These are phyloP conservation scores for Neurospora sp. DNA, from an alignment of 495 filamentous ascomycete genomes.

Conservation along the genomic window DNA sequence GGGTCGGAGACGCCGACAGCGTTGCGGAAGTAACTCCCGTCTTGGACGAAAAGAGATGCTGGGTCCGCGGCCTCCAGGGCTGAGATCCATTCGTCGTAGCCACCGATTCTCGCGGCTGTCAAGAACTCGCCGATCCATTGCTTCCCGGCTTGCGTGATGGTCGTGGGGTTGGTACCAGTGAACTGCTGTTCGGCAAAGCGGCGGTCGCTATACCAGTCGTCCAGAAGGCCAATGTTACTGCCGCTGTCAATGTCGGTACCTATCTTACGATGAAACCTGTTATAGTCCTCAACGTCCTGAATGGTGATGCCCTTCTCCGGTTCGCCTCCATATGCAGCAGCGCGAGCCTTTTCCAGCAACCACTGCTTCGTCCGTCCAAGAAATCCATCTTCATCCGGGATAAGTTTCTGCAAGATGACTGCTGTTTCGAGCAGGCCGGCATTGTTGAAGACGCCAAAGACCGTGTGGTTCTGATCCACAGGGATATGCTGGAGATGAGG, in stretches of 20 bases:
- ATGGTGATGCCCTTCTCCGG: slow-evolving; percentile 27
- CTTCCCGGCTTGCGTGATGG: slow-evolving; percentile 26
- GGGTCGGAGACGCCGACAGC: slow-evolving; percentile 19
- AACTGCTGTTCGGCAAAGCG: slow-evolving; percentile 41
- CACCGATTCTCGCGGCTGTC: slow-evolving; percentile 20
- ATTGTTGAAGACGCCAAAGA: slow-evolving; percentile 22
- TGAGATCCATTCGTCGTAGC: slow-evolving; percentile 17
- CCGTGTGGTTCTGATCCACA: slow-evolving; percentile 13
- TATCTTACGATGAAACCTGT: slow-evolving; percentile 23
- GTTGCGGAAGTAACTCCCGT: slow-evolving; percentile 38
- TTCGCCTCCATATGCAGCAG: slow-evolving; percentile 18
- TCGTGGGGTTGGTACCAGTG: slow-evolving; percentile 40
- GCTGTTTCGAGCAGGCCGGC: slow-evolving; percentile 23
- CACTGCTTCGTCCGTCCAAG: slow-evolving; percentile 20
- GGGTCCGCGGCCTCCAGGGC: slow-evolving; percentile 17
- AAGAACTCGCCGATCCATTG: slow-evolving; percentile 26
- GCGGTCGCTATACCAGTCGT: slow-evolving; percentile 41
- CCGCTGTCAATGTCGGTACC: slow-evolving; percentile 29
- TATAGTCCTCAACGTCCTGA: slow-evolving; percentile 30
- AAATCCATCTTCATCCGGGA: slow-evolving; percentile 22
- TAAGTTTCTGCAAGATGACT: slow-evolving; percentile 25
- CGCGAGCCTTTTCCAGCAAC: slow-evolving; percentile 16
- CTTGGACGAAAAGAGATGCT: slow-evolving; percentile 33
- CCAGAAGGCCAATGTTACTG: slow-evolving; percentile 32
- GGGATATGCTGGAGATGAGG: slow-evolving; percentile 26